Conservation (phyloP, 495 filamentous ascomycete species). For the Lophium mytilinum region DNA sequence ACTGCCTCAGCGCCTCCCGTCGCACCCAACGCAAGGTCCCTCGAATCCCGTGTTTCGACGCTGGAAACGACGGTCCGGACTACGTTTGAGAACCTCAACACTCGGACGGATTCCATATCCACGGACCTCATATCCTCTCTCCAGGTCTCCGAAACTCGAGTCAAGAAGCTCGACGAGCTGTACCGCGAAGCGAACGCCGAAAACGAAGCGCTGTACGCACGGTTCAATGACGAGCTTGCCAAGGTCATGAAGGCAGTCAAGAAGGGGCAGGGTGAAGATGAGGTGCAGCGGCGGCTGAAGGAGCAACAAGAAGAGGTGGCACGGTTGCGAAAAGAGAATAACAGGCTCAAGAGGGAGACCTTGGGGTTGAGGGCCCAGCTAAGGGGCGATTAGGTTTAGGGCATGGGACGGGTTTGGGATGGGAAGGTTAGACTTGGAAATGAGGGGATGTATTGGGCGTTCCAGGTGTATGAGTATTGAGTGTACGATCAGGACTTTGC, state of each 20-base stretch:
- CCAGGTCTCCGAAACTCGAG: constrained; percentile 64
- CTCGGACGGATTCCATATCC: constrained; percentile 53
- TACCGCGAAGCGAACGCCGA: constrained; percentile 85
- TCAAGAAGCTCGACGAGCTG: constrained; percentile 75
- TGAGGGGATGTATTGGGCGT: too few species aligned
- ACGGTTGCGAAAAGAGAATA: constrained; percentile 72
- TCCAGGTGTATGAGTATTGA: too few species aligned
- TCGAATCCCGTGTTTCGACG: constrained; percentile 49
- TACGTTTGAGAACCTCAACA: constrained; percentile 52
- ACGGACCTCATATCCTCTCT: constrained; percentile 62
- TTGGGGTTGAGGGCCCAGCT: constrained; percentile 25
- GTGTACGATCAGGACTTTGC: too few species aligned
- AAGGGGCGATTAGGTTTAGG: neutral
- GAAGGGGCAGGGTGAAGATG: constrained; percentile 63
- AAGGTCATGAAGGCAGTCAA: constrained; percentile 73
- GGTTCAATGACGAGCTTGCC: constrained; percentile 82
- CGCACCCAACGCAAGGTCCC: constrained; percentile 31
- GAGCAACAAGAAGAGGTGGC: constrained; percentile 61
- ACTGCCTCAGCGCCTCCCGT: constrained; percentile 15
- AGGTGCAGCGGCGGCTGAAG: constrained; percentile 57
- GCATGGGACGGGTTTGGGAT: neutral
- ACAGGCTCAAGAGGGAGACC: constrained; percentile 52
- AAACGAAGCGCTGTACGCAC: constrained; percentile 89
- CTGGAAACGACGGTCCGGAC: constrained; percentile 59
- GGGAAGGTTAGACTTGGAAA: too few species aligned